A percentile compares a stretch with the other conserved stretches of the same genome.
These are phyloP conservation scores for Solanum bulbocastanum DNA, from an alignment of 257 asterid genomes.

Conservation along the genomic window DNA sequence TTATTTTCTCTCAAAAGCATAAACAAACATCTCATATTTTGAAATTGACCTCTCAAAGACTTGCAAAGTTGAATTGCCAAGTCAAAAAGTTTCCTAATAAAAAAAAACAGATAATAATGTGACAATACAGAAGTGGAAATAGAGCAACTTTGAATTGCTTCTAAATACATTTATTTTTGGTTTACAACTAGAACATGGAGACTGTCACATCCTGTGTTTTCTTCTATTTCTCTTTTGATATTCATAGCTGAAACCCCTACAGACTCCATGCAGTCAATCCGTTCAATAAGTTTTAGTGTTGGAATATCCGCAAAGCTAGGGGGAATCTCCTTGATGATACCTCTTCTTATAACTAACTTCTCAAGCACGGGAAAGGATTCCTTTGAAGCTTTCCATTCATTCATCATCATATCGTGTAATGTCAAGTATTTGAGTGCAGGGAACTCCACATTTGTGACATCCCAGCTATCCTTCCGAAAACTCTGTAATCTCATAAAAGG, in stretches of 20 bases:
- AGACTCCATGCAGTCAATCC: fast-evolving
- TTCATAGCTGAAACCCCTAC: background rate
- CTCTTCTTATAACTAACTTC: background rate
- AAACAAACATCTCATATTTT: no score
- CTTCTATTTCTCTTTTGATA: background rate
- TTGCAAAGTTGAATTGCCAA: no score
- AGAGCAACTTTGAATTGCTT: no score
- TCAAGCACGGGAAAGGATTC: background rate
- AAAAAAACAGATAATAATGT: no score
- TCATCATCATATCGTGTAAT: fast-evolving
- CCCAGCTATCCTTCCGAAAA: background rate
- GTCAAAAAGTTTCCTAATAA: no score
- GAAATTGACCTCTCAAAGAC: no score
- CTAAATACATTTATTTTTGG: no score
- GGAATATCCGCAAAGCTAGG: background rate
- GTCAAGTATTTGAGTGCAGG: background rate
- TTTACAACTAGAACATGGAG: background rate
- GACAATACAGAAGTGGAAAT: no score
- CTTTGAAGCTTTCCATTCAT: background rate
- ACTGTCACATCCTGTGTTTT: background rate
- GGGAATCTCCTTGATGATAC: background rate
- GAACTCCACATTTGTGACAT: background rate
- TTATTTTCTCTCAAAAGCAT: no score
- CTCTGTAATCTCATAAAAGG: background rate
- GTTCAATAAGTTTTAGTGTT: background rate